Conservation (phyloP, 192 early-diverging fungal species). For the Coemansia aciculifera region DNA sequence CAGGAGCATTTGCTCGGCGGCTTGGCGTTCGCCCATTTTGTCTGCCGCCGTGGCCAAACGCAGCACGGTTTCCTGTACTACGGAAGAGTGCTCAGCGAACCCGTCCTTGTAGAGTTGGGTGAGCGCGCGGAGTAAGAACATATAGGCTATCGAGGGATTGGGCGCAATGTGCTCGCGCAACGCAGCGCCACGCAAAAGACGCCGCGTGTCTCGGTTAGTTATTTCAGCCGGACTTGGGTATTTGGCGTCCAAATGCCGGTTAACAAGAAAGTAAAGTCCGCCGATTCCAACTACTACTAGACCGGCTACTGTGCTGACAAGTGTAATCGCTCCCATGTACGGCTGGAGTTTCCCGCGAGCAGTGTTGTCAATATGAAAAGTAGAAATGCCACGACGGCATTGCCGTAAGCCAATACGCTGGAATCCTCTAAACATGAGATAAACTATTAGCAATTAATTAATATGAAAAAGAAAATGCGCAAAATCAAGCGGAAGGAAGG, state of each 20-base stretch:
- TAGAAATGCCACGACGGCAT: slow-evolving; percentile 18
- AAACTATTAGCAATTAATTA: slow-evolving; percentile 2
- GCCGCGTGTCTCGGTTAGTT: slow-evolving; percentile 19
- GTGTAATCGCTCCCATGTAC: slow-evolving; percentile 29
- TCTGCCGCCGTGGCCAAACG: slow-evolving; percentile 36
- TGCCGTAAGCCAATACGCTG: not conserved
- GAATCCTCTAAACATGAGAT: not conserved
- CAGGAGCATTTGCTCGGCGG: slow-evolving; percentile 29
- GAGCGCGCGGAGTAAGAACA: slow-evolving; percentile 41
- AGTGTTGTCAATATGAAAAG: slow-evolving; percentile 44
- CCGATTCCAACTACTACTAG: slow-evolving; percentile 19
- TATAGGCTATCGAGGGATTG: slow-evolving; percentile 35
- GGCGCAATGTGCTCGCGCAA: slow-evolving; percentile 49
- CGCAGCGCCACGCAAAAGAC: slow-evolving; percentile 35
- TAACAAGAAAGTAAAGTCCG: slow-evolving; percentile 21
- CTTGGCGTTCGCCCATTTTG: slow-evolving; percentile 26
- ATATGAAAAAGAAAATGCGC: not conserved
- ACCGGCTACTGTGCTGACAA: slow-evolving; percentile 25
- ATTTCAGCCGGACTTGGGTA: slow-evolving; percentile 21
- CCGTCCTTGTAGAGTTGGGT: slow-evolving; percentile 38
- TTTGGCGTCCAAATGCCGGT: slow-evolving; percentile 23
- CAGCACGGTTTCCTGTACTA: slow-evolving; percentile 41
- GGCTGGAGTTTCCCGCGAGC: slow-evolving; percentile 34
- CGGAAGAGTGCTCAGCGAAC: slow-evolving; percentile 21
- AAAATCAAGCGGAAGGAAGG: slow-evolving; percentile 2